A percentile compares a stretch with the other conserved stretches of the same genome.
Evolutionary conservation across 2,329 filamentous ascomycete species (phyloP).

Genomic region (Peltaster fructicola): DNA sequence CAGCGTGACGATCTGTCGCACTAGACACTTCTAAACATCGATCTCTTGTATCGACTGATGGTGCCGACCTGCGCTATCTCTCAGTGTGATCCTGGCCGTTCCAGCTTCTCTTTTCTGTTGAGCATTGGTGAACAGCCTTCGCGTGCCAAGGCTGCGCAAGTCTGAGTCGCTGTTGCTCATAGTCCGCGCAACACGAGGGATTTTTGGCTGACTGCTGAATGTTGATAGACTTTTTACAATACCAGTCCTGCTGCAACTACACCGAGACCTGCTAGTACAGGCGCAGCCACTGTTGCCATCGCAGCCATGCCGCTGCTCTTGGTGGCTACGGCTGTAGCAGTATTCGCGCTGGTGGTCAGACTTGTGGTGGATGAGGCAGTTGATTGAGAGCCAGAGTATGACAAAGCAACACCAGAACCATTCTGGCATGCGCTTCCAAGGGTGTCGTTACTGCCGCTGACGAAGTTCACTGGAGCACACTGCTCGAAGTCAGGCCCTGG

Average conservation of each 20-base stretch:
- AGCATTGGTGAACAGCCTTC: too few relatives aligned
- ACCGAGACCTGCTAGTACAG: conserved; percentile 3
- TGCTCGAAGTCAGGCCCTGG: conserved; percentile 1
- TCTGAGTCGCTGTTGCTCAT: too few relatives aligned
- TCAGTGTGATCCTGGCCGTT: too few relatives aligned
- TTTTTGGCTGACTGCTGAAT: too few relatives aligned
- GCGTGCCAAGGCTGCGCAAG: too few relatives aligned
- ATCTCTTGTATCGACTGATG: too few relatives aligned
- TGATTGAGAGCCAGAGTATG: conserved; percentile 7
- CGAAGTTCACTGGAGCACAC: conserved; percentile 17
- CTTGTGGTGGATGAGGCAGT: conserved; percentile 10
- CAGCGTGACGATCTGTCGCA: too few relatives aligned
- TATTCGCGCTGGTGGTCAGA: conserved; percentile 1
- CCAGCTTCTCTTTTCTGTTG: too few relatives aligned
- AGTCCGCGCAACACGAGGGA: too few relatives aligned
- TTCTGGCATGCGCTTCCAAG: conserved; percentile 12
- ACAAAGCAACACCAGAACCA: conserved; percentile 8
- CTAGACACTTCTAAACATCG: too few relatives aligned
- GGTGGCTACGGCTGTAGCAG: conserved; percentile 2
- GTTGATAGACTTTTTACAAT: too few relatives aligned
- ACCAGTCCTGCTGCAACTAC: conserved; percentile 2
- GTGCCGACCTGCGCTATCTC: too few relatives aligned
- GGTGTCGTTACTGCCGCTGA: conserved; percentile 14
- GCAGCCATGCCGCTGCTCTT: conserved; percentile 1
- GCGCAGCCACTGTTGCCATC: conserved; percentile 2